These are phyloP conservation scores for Galium porrigens DNA, from an alignment of 305 asterid species.

Conservation along the genomic window DNA sequence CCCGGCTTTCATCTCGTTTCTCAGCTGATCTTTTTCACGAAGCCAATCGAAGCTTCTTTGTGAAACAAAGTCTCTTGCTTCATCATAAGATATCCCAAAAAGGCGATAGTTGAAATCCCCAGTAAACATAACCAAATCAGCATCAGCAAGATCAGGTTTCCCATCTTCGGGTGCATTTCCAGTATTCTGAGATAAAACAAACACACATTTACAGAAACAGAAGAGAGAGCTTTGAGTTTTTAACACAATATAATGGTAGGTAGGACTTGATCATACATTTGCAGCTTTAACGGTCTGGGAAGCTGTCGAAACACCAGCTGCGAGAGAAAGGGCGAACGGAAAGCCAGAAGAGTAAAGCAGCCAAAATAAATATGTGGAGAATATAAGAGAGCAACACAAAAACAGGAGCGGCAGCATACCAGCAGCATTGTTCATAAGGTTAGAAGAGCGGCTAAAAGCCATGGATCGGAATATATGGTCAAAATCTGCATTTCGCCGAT, in stretches of 20 bases:
- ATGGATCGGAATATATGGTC: conserved; percentile 66
- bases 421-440: conserved; percentile 44
- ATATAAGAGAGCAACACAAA: conserved; percentile 54
- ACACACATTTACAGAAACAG: not conserved
- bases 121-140: conserved; percentile 63
- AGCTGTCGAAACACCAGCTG: conserved; percentile 78
- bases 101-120: conserved; percentile 92
- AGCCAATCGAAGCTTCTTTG: conserved; percentile 97
- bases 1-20: conserved; percentile 83
- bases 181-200: conserved; percentile 30
- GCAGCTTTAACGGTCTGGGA: conserved; percentile 63
- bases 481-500: conserved; percentile 72
- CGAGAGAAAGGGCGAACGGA: conserved; percentile 54
- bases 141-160: conserved; percentile 80
- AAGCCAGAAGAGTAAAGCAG: conserved; percentile 61
- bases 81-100: conserved; percentile 85
- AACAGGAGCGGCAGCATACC: conserved; percentile 60
- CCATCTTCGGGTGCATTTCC: conserved; percentile 46
- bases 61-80: conserved; percentile 87
- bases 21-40: conserved; percentile 77
- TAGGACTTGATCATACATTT: conserved; percentile 35
- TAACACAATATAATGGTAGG: not conserved
- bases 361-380: conserved; percentile 53
- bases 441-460: conserved; percentile 59
- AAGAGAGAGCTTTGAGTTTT: not conserved